Evolutionary conservation across 2,329 filamentous ascomycete species (phyloP), one percentile per base, ranked within the genome.

Genomic region (Chaetomium globosum): DNA sequence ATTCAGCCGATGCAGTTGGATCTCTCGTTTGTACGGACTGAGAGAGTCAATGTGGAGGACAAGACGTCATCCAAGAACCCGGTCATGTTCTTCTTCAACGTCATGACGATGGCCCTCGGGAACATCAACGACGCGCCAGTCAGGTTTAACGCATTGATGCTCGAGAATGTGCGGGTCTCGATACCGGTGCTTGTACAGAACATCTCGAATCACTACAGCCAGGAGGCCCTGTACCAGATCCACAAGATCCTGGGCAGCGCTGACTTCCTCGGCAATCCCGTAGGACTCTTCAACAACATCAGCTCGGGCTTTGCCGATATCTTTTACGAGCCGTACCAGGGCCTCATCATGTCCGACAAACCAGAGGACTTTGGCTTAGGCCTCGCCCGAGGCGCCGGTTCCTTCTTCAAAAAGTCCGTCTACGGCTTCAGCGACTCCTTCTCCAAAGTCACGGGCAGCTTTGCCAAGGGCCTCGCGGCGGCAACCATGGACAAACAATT

Each of bases 91-190:
- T 93, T 97, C 75, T 88, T 98, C 76, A 98, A 99, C 74, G 92
- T 98, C 71, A 88, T 99, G 82, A 98, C 96, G 0, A 99, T 99
- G 95, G 96, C 95, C 16, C 95, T 99, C 73, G 95, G 95, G 69
- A 99, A 99, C 73, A 92, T 99, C 81, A 99, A 99, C 73, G 96
- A 99, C 77, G 95, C 95, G 7, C 96, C 95, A 0, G 88, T 99
- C 61, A 89, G 92, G 56, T 87, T 99, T 75, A 99, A 98, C 69
- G 92, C 95, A 0, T 81, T 99, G 28, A 91, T 99, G 80, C 80
- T 99, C 28, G 95, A 99, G 77, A 99, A 99, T 72, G 93, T 95
- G 53, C 88, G 95, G 31, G 90, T 99, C 5, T 97, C 95, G 0
- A 88, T 93, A 8, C 88, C 89, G 5, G 87, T 96, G 1, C 82